Base-by-base conservation (phyloP, 176 grass and related monocot species). In the Bromus sterilis region DNA sequence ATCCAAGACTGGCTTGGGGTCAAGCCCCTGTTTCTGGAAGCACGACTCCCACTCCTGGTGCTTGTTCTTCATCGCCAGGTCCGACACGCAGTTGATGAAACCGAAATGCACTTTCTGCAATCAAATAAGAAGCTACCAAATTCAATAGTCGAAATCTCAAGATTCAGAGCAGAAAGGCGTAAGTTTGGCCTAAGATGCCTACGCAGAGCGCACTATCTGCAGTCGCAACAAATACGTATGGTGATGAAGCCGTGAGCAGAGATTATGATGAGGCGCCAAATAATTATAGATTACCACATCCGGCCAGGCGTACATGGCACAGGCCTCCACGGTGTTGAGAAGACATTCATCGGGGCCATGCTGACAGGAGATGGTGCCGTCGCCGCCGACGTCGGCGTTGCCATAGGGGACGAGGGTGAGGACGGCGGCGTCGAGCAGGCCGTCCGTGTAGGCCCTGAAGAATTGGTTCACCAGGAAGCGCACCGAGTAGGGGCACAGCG, bases 11-110 rank as follows among this genome's bases (percentile, higher is more conserved):
- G 72, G 83, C 74, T 86, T 64, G 7, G 91, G 75, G 75, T 93
- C 91, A 21, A 99, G 71, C 9, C 85, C 89, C 62, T 84, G 80
- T 61, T 87, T 84, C 28, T 71, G 21, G 84, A 99, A 93, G 83
- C 96, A 95, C 53, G 91, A 89, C 34, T 93, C 74, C 96, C 93
- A 95, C 7, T 91, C 74, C 13, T 21, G 33, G 68, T 79, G 84
- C 48, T 76, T 86, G 53, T 30, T 51, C 29, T 90, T 68, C 66
- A 90, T 3, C 66, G 88, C 96, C 74, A 99, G 48, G 46, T 60
- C 74, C 84, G 93, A 87, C 28, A 99, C 80, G 82, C 93, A 99
- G 77, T 93, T 80, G 53, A 99, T 93, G 63, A 99, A 95, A 32
- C 46, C 42, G 85, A 99, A 93, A 82, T 99, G 91, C 79, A 80